phyloP scores from a whole-genome alignment of 176 grass and related monocot genomes.

The Eragrostis curvula region DNA sequence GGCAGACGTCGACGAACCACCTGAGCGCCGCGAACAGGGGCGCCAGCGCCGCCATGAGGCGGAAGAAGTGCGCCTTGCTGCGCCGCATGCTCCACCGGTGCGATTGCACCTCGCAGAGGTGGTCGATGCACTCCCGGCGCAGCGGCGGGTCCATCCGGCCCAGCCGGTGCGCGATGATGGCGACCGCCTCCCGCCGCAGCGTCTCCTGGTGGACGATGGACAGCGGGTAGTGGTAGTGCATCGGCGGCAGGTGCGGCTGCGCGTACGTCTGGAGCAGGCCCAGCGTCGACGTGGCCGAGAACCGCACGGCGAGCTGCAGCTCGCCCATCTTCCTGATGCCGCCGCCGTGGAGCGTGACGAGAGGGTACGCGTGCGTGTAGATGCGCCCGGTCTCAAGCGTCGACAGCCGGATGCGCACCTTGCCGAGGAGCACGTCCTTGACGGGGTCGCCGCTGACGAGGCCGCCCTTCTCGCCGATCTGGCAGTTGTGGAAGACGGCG shows the following conservation, averaged over 20 bases:
- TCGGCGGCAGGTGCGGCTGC: slow-evolving; percentile 60
- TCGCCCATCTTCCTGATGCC: slow-evolving; percentile 80
- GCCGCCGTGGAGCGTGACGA: slow-evolving; percentile 58
- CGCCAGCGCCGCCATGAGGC: slow-evolving; percentile 59
- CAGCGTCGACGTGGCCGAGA: slow-evolving; percentile 56
- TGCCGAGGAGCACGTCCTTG: slow-evolving; percentile 76
- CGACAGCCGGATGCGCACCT: slow-evolving; percentile 80
- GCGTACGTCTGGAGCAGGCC: slow-evolving; percentile 62
- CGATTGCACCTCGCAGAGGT: slow-evolving; percentile 67
- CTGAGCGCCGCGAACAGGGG: slow-evolving; percentile 49
- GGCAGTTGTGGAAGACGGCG: slow-evolving; percentile 85
- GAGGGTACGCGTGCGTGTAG: slow-evolving; percentile 82
- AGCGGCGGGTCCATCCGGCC: slow-evolving; percentile 75
- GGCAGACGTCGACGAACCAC: slow-evolving; percentile 71
- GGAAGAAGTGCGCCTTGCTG: slow-evolving; percentile 89
- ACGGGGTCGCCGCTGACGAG: slow-evolving; percentile 47
- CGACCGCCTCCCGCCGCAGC: slow-evolving; percentile 61
- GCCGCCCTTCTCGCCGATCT: slow-evolving; percentile 66
- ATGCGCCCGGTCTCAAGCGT: slow-evolving; percentile 79
- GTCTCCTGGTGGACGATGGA: slow-evolving; percentile 69
- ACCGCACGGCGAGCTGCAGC: slow-evolving; percentile 68
- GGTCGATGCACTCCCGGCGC: slow-evolving; percentile 68
- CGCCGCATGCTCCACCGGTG: slow-evolving; percentile 83
- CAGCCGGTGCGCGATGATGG: slow-evolving; percentile 68
- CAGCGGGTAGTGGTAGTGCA: slow-evolving; percentile 71